These are phyloP conservation scores for Aspergillus tanneri DNA, from an alignment of 2,329 filamentous ascomycete species.

Conservation along the genomic window DNA sequence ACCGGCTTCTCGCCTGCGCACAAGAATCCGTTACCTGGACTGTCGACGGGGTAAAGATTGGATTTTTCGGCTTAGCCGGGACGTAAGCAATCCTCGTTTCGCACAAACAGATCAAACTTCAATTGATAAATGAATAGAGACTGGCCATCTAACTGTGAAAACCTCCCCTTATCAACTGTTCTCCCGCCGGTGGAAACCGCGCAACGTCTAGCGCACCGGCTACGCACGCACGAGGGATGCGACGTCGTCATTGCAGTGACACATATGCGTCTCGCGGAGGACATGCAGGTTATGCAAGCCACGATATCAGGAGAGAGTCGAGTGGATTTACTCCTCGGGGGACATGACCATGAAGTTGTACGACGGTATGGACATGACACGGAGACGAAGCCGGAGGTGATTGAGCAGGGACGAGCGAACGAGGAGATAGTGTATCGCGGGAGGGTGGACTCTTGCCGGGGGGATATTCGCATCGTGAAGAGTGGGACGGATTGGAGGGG, in stretches of 20 bases:
- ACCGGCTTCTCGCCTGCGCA: slow-evolving; percentile 8
- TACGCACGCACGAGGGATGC: slow-evolving; percentile 15
- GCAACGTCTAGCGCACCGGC: slow-evolving; percentile 4
- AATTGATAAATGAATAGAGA: slow-evolving; percentile 9
- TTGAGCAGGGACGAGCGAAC: slow-evolving; percentile 13
- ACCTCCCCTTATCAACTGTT: slow-evolving; percentile 12
- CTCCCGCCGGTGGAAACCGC: slow-evolving; percentile 2
- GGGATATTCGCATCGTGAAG: slow-evolving; percentile 17
- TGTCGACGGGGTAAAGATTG: slow-evolving; percentile 11
- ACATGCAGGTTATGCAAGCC: slow-evolving; percentile 13
- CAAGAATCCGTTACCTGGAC: slow-evolving; percentile 11
- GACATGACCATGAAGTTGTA: slow-evolving; percentile 26
- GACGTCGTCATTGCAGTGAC: slow-evolving; percentile 27
- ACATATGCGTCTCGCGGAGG: slow-evolving; percentile 24
- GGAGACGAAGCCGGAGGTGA: slow-evolving; percentile 12
- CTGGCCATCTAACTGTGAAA: slow-evolving; percentile 22
- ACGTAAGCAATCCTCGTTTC: slow-evolving; percentile 18
- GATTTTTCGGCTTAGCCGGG: slow-evolving; percentile 19
- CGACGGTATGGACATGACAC: slow-evolving; percentile 20
- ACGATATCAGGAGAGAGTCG: slow-evolving; percentile 14
- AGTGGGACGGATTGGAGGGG: slow-evolving; percentile 20
- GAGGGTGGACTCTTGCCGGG: slow-evolving; percentile 13
- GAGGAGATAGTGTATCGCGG: background rate
- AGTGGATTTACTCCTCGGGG: slow-evolving; percentile 26
- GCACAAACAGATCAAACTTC: background rate